Evolutionary conservation across 1,139 yeast genomes (phyloP).

Genomic region (Spencermartinsiella ligniputridi): DNA sequence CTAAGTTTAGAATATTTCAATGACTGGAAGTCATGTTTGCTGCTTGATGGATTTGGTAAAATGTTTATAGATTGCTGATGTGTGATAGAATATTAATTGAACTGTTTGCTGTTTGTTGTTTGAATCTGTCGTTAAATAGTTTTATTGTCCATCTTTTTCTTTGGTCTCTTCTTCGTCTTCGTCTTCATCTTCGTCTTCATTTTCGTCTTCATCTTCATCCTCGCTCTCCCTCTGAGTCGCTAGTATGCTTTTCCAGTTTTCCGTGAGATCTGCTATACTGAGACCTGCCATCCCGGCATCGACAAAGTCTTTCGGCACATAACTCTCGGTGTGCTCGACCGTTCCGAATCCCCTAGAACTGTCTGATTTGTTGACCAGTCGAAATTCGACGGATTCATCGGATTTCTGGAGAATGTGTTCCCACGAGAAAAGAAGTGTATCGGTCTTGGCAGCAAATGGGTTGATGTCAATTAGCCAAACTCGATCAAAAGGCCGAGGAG

Average conservation of each 20-base stretch:
- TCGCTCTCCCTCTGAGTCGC: slow-evolving; percentile 14
- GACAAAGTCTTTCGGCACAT: slow-evolving; percentile 85
- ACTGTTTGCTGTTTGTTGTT: too few relatives aligned
- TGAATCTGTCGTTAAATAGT: too few relatives aligned
- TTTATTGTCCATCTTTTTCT: not conserved
- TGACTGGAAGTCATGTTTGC: too few relatives aligned
- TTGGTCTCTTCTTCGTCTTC: not conserved
- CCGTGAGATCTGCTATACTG: slow-evolving; percentile 29
- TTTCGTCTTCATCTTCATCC: slow-evolving; percentile 3
- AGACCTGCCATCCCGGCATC: slow-evolving; percentile 65
- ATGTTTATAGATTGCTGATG: too few relatives aligned
- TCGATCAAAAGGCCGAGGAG: slow-evolving; percentile 67
- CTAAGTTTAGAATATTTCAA: too few relatives aligned
- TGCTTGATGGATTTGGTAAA: too few relatives aligned
- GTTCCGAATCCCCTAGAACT: slow-evolving; percentile 60
- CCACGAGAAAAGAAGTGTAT: slow-evolving; percentile 78
- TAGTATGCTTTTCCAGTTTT: slow-evolving; percentile 24
- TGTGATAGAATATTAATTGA: too few relatives aligned
- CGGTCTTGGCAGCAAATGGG: slow-evolving; percentile 76
- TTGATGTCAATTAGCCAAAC: slow-evolving; percentile 77
- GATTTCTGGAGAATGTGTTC: slow-evolving; percentile 50
- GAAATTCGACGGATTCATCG: slow-evolving; percentile 43
- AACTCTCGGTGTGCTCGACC: slow-evolving; percentile 82
- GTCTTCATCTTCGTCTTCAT: slow-evolving; percentile 1
- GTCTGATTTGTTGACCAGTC: slow-evolving; percentile 65